A percentile compares a stretch with the other conserved stretches of the same genome.
Evolutionary conservation across 2,329 filamentous ascomycete species (phyloP).

Genomic region (Scedosporium dehoogii): DNA sequence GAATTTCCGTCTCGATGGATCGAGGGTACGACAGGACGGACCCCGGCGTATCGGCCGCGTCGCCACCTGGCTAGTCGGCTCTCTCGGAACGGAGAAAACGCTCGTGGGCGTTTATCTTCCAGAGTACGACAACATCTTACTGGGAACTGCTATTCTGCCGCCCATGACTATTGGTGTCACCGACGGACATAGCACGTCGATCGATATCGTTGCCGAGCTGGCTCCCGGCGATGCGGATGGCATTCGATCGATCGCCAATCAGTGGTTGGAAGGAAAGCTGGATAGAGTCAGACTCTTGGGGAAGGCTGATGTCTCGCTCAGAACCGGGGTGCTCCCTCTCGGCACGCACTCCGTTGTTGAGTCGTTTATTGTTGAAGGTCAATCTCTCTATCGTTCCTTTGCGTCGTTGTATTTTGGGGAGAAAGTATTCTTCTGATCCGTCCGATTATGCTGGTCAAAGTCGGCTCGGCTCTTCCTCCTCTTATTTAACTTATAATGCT

Average conservation of each 20-base stretch:
- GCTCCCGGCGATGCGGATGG: slow-evolving; percentile 66
- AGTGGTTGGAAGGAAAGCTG: slow-evolving; percentile 77
- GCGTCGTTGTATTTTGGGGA: slow-evolving; percentile 51
- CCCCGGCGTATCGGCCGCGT: slow-evolving; percentile 68
- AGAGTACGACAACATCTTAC: slow-evolving; percentile 65
- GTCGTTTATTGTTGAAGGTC: slow-evolving; percentile 73
- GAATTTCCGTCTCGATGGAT: slow-evolving; percentile 70
- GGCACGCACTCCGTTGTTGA: slow-evolving; percentile 69
- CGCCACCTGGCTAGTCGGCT: slow-evolving; percentile 68
- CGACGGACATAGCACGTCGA: slow-evolving; percentile 64
- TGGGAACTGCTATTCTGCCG: slow-evolving; percentile 71
- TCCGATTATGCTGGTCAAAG: background rate
- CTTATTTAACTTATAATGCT: background rate
- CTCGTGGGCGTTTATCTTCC: slow-evolving; percentile 70
- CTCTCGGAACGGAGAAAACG: slow-evolving; percentile 65
- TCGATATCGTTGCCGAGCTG: slow-evolving; percentile 73
- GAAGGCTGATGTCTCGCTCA: slow-evolving; percentile 62
- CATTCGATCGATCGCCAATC: slow-evolving; percentile 71
- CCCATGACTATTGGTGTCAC: slow-evolving; percentile 65
- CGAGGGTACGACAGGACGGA: slow-evolving; percentile 59
- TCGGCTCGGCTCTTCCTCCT: background rate
- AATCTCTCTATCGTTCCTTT: slow-evolving; percentile 57
- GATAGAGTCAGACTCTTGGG: slow-evolving; percentile 62
- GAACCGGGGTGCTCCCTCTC: slow-evolving; percentile 68
- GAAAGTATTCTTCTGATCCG: slow-evolving; percentile 29